Percentiles rank a stretch among this genome's conserved stretches.
Evolutionary conservation across 169 alveolate species (phyloP).

Genomic region (Plasmodium relictum): DNA sequence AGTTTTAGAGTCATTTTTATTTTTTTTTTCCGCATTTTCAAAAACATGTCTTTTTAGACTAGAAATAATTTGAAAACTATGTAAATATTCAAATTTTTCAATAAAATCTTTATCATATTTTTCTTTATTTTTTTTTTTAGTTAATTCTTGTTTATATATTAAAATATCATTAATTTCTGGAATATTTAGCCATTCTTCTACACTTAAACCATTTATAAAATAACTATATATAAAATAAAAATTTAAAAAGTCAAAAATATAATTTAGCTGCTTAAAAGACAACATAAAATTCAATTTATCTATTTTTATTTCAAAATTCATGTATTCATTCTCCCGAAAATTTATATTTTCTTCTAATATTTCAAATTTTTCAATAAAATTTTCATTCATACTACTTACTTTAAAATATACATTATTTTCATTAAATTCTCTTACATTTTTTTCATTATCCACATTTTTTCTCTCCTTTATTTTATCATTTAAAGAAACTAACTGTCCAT

Average conservation of each 20-base stretch:
- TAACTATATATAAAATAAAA: slow-evolving; percentile 41
- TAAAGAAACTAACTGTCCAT: not conserved
- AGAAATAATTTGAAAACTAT: slow-evolving; percentile 57
- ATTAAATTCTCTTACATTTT: not conserved
- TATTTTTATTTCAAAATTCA: slow-evolving; percentile 25
- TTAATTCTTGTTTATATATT: slow-evolving; percentile 40
- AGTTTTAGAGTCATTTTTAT: not conserved
- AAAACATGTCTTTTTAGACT: slow-evolving; percentile 28
- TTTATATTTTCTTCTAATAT: slow-evolving; percentile 56
- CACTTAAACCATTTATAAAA: slow-evolving; percentile 36
- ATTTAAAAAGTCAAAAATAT: slow-evolving; percentile 25
- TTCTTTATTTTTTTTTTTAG: slow-evolving; percentile 62
- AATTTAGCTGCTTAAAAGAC: slow-evolving; percentile 25
- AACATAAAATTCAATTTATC: slow-evolving; percentile 29
- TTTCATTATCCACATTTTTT: not conserved
- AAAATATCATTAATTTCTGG: slow-evolving; percentile 50
- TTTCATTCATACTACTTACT: not conserved
- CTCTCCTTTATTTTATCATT: not conserved
- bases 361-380: slow-evolving; percentile 19
- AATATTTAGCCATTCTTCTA: slow-evolving; percentile 54
- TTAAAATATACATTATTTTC: slow-evolving; percentile 10
- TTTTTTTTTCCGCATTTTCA: slow-evolving; percentile 3
- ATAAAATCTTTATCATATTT: slow-evolving; percentile 53
- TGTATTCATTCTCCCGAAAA: slow-evolving; percentile 66
- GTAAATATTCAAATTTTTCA: slow-evolving; percentile 63